A percentile compares a stretch with the other conserved stretches of the same genome.
phyloP scores from a whole-genome alignment of 495 filamentous ascomycete species.

The Lepraria neglecta region DNA sequence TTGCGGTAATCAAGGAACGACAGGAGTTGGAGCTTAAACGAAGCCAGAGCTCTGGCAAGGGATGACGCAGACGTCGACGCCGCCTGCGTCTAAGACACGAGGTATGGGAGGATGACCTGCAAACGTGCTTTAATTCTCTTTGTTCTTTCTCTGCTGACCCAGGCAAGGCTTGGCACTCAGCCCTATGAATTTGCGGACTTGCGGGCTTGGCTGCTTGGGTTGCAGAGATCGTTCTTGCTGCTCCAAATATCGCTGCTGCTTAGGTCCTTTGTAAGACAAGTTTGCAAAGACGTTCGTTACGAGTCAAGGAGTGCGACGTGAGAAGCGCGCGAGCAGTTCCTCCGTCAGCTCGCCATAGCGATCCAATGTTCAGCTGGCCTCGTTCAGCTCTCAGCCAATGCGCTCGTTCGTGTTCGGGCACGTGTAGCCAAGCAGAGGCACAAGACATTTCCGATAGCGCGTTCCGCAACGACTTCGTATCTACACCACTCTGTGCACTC shows the following conservation, averaged over 20 bases:
- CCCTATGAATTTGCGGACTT: neutral
- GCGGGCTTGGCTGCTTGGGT: slow-evolving; percentile 4
- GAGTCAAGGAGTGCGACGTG: too few species aligned
- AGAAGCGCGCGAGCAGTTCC: neutral
- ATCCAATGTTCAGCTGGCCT: neutral
- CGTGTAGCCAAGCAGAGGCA: too few species aligned
- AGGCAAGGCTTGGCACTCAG: neutral
- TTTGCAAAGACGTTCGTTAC: neutral
- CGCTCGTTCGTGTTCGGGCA: neutral
- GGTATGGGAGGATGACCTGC: neutral
- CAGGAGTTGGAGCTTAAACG: neutral
- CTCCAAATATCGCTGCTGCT: neutral
- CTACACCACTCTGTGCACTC: too few species aligned
- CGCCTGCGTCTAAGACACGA: slow-evolving; percentile 8
- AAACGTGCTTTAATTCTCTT: neutral
- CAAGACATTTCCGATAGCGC: too few species aligned
- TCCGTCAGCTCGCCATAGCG: slow-evolving; percentile 2
- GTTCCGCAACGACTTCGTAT: too few species aligned
- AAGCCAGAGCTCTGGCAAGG: neutral
- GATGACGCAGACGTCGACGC: slow-evolving; percentile 3
- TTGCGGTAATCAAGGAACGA: neutral
- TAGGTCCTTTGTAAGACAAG: neutral
- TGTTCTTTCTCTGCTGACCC: neutral
- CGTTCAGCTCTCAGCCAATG: slow-evolving; percentile 7
- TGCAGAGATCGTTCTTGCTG: neutral